phyloP scores from a whole-genome alignment of 257 asterid genomes.

The Capsicum rhomboideum region DNA sequence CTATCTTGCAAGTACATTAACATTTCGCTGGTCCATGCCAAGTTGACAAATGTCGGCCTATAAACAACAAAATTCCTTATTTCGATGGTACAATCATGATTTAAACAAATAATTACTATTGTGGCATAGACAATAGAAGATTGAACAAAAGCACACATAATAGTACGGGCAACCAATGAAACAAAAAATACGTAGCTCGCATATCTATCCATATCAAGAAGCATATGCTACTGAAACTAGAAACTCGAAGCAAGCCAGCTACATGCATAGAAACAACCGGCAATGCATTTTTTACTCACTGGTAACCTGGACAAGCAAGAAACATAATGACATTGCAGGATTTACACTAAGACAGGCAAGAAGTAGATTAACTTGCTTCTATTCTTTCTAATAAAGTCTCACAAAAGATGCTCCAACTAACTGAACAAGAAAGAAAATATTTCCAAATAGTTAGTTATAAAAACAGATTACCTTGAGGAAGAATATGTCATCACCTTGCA shows the following conservation, averaged over 20 bases:
- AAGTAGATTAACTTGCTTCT: neutral
- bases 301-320: neutral
- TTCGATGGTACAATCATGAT: neutral
- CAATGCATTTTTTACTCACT: neutral
- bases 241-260: neutral
- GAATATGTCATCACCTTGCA: constrained; percentile 89
- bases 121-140: neutral
- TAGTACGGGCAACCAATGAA: neutral
- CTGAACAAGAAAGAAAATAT: neutral
- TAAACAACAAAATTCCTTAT: neutral
- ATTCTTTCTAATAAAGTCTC: neutral
- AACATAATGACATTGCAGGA: neutral
- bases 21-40: constrained; percentile 87
- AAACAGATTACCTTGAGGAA: constrained; percentile 56
- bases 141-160: neutral
- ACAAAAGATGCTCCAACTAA: neutral
- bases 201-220: neutral
- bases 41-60: constrained; percentile 90
- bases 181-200: neutral
- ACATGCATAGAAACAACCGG: neutral
- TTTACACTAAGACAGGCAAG: neutral
- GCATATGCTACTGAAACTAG: neutral
- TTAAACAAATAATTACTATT: neutral
- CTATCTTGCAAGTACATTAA: constrained; percentile 84
- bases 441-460: neutral